A percentile compares a stretch with the other conserved stretches of the same genome.
phyloP scores from a whole-genome alignment of 2,329 filamentous ascomycete genomes.

The Meredithiella fracta region DNA sequence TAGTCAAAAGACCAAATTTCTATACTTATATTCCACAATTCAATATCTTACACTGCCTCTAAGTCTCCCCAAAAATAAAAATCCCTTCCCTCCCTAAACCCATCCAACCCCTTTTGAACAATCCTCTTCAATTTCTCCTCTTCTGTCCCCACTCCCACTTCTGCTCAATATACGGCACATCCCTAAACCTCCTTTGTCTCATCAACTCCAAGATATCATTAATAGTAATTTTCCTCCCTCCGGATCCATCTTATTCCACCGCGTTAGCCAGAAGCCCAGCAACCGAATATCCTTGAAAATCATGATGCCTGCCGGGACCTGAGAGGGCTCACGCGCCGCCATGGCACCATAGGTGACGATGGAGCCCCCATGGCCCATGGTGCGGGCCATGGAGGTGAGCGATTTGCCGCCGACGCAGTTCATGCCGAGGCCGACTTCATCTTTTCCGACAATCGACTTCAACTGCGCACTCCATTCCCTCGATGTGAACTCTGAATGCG shows the following conservation, averaged over 20 bases:
- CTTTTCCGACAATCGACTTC: conserved; percentile 53
- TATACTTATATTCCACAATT: background rate
- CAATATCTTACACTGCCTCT: conserved; percentile 2
- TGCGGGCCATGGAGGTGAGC: conserved; percentile 61
- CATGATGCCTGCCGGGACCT: conserved; percentile 63
- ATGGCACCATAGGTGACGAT: conserved; percentile 94
- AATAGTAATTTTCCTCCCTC: conserved; percentile 66
- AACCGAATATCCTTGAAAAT: conserved; percentile 90
- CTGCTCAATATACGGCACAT: conserved; percentile 68
- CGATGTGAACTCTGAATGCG: conserved; percentile 37
- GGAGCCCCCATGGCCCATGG: conserved; percentile 49
- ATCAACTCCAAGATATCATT: conserved; percentile 66
- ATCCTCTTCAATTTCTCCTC: conserved; percentile 51
- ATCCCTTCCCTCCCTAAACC: conserved; percentile 84
- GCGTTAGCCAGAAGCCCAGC: conserved; percentile 86
- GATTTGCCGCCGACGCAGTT: conserved; percentile 91
- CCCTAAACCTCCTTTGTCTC: conserved; percentile 59
- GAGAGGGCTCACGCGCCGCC: conserved; percentile 63
- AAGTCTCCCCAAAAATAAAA: conserved; percentile 59
- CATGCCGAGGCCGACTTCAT: conserved; percentile 59
- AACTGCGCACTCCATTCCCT: conserved; percentile 42
- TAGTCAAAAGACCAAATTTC: background rate
- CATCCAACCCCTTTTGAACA: conserved; percentile 67
- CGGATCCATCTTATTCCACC: conserved; percentile 65
- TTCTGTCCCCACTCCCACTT: conserved; percentile 69